These are phyloP conservation scores for Arabis hirsuta DNA, from an alignment of 345 rosid species.

Conservation along the genomic window DNA sequence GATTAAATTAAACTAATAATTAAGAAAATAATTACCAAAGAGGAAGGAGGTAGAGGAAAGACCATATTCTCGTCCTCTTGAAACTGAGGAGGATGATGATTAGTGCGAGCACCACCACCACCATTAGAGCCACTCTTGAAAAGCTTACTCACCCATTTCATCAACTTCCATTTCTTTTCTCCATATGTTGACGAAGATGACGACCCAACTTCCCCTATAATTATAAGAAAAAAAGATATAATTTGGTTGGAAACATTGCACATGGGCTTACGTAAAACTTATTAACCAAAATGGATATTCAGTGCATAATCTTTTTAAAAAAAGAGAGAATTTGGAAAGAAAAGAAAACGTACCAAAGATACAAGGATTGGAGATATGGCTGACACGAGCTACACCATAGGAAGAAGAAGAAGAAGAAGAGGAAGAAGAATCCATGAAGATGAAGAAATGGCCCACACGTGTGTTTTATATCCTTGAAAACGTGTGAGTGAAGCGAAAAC, in stretches of 20 bases:
- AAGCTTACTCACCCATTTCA: conserved; percentile 93
- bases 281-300: too few relatives aligned
- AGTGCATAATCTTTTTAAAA: too few relatives aligned
- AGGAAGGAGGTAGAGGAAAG: conserved; percentile 65
- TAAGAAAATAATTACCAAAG: conserved; percentile 55
- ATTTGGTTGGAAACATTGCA: background rate
- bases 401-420: conserved; percentile 28
- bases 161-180: conserved; percentile 79
- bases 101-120: conserved; percentile 45
- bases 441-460: conserved; percentile 33
- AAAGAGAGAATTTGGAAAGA: background rate
- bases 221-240: conserved; percentile 7
- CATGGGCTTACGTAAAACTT: background rate
- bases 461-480: conserved; percentile 35
- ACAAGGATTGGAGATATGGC: conserved; percentile 77
- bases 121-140: conserved; percentile 66
- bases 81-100: conserved; percentile 60
- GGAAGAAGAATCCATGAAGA: conserved; percentile 57
- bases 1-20: background rate
- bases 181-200: conserved; percentile 57
- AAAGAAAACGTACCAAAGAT: conserved; percentile 61
- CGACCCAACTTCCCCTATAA: conserved; percentile 70
- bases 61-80: conserved; percentile 84
- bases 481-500: conserved; percentile 47
- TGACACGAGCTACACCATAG: conserved; percentile 45